Conservation (phyloP, 345 rosid species). For the Syzygium jambos region DNA sequence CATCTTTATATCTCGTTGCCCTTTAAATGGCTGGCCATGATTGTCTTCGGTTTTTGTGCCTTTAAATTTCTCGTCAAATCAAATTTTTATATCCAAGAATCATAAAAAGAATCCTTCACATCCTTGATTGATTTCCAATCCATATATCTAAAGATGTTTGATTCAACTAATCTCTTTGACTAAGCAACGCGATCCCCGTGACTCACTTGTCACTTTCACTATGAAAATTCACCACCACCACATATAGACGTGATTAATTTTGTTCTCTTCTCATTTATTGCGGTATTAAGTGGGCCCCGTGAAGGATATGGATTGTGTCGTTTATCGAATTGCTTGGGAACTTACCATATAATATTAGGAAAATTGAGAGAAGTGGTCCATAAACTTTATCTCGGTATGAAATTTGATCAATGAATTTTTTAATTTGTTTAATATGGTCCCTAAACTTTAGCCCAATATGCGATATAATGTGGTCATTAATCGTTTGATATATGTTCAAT, state of each 20-base stretch:
- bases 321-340: background rate
- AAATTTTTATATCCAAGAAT: no score
- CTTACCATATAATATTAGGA: no score
- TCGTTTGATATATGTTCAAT: no score
- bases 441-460: no score
- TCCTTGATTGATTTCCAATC: background rate
- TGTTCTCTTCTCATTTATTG: background rate
- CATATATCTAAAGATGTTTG: background rate
- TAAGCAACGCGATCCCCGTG: background rate
- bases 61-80: background rate
- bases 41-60: background rate
- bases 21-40: background rate
- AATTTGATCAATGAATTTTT: no score
- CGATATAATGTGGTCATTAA: no score
- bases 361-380: no score
- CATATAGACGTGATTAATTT: background rate
- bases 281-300: background rate
- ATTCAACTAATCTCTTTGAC: background rate
- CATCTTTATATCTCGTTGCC: background rate
- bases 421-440: no score
- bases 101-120: no score
- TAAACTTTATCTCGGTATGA: no score
- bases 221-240: background rate
- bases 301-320: background rate
- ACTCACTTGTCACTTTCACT: background rate